Percentiles rank a stretch among this genome's conserved stretches.
Conservation (phyloP, 208 protist genomes). For the Acanthamoeba triangularis region DNA sequence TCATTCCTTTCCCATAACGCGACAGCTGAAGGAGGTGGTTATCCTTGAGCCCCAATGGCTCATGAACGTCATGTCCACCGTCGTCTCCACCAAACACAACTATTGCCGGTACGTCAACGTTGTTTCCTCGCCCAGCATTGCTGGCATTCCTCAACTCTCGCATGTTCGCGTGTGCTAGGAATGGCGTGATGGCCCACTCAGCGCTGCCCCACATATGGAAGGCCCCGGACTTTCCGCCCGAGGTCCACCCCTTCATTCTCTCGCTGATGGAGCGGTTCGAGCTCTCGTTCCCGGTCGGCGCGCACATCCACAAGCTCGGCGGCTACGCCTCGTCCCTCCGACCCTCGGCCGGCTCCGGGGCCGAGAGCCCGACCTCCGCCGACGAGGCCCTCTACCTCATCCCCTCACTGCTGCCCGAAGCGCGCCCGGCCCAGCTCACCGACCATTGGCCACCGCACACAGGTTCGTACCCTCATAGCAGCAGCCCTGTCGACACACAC, state of each 20-base stretch:
- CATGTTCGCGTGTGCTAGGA: neutral
- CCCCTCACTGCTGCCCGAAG: slow-evolving; percentile 56
- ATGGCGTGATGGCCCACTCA: slow-evolving; percentile 43
- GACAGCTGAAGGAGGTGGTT: slow-evolving; percentile 55
- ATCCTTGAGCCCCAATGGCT: slow-evolving; percentile 70
- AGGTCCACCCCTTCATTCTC: slow-evolving; percentile 61
- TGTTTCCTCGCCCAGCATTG: neutral
- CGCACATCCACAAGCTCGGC: slow-evolving; percentile 58
- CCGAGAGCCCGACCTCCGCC: neutral
- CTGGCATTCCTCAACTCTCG: neutral
- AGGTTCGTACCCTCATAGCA: neutral
- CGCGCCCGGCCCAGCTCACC: neutral
- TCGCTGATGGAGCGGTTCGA: slow-evolving; percentile 71
- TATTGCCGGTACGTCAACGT: neutral
- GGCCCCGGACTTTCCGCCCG: neutral
- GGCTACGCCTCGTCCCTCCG: neutral
- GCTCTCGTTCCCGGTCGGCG: slow-evolving; percentile 34
- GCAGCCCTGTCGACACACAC: neutral
- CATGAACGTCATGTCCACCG: slow-evolving; percentile 68
- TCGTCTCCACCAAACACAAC: slow-evolving; percentile 75
- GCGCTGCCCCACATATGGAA: slow-evolving; percentile 59
- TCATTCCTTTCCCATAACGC: neutral
- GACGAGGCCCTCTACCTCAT: slow-evolving; percentile 31
- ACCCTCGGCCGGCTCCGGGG: neutral
- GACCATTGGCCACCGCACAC: neutral